phyloP scores from a whole-genome alignment of 495 filamentous ascomycete species.

The Penicillium tannophilum region DNA sequence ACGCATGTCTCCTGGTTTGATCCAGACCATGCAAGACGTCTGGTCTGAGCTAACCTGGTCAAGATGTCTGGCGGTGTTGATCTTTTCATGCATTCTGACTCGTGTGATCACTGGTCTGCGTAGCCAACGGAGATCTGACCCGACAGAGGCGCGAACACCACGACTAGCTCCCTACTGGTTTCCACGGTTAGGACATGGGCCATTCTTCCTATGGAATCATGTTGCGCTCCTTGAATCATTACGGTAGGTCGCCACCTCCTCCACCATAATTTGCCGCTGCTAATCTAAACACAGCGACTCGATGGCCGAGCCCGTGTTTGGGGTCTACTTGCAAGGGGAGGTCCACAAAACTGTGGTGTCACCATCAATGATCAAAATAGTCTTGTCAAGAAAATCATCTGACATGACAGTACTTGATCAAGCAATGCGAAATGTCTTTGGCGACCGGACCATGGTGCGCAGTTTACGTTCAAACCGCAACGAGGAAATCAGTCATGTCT shows the following conservation, averaged over 20 bases:
- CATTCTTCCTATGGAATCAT: slow-evolving; percentile 48
- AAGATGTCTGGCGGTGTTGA: slow-evolving; percentile 24
- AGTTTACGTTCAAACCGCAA: slow-evolving; percentile 35
- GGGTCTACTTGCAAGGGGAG: slow-evolving; percentile 51
- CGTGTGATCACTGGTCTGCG: slow-evolving; percentile 44
- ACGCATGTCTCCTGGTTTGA: slow-evolving; percentile 14
- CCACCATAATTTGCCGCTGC: background rate
- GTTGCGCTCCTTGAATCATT: slow-evolving; percentile 41
- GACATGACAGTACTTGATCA: slow-evolving; percentile 38
- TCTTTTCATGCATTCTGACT: slow-evolving; percentile 40
- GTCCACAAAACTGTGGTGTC: slow-evolving; percentile 55
- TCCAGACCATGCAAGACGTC: slow-evolving; percentile 21
- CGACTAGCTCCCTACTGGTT: slow-evolving; percentile 60
- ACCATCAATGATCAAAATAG: slow-evolving; percentile 48
- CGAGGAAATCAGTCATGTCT: slow-evolving; percentile 38
- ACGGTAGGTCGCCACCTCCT: slow-evolving; percentile 34
- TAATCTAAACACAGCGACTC: slow-evolving; percentile 32
- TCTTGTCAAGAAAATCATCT: slow-evolving; percentile 41
- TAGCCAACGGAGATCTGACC: slow-evolving; percentile 17
- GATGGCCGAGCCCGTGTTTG: slow-evolving; percentile 52
- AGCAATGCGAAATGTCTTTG: slow-evolving; percentile 55
- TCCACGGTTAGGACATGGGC: slow-evolving; percentile 57
- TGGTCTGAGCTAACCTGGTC: slow-evolving; percentile 28
- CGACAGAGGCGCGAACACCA: slow-evolving; percentile 33
- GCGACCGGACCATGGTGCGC: slow-evolving; percentile 36